Percentiles rank a stretch among this genome's conserved stretches.
Evolutionary conservation across 1,284 basidiomycete genomes (phyloP).

Genomic region (Ganoderma resinaceum): DNA sequence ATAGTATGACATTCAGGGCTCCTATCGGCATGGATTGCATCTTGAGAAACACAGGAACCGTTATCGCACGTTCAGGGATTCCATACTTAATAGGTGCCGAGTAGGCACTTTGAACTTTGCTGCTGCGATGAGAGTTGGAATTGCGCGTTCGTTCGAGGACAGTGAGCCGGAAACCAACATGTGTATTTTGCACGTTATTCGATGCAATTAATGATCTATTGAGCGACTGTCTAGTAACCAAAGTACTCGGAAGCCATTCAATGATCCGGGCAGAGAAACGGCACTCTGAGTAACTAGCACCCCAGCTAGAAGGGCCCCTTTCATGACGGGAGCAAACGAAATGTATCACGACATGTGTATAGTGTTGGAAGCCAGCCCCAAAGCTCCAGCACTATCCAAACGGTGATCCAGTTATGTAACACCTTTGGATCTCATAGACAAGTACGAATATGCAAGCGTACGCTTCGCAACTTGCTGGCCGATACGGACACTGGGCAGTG

Average conservation of each 20-base stretch:
- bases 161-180: no score
- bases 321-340: not conserved
- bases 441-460: not conserved
- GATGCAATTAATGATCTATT: no score
- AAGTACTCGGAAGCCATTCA: not conserved
- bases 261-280: not conserved
- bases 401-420: not conserved
- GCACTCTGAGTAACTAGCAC: not conserved
- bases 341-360: not conserved
- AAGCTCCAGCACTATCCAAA: not conserved
- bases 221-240: not conserved
- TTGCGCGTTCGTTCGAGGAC: no score
- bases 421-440: not conserved
- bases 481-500: not conserved
- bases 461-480: not conserved
- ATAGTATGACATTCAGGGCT: conserved; percentile 4
- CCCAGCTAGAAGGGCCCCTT: not conserved
- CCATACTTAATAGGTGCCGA: no score
- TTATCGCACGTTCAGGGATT: not conserved
- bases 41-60: not conserved
- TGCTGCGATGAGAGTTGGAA: no score
- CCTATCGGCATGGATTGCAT: not conserved
- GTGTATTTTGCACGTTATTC: no score
- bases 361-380: not conserved
- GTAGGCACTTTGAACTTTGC: no score